A percentile compares a stretch with the other conserved stretches of the same genome.
Conservation (phyloP, 2,329 filamentous ascomycete species). For the Alternaria dauci region DNA sequence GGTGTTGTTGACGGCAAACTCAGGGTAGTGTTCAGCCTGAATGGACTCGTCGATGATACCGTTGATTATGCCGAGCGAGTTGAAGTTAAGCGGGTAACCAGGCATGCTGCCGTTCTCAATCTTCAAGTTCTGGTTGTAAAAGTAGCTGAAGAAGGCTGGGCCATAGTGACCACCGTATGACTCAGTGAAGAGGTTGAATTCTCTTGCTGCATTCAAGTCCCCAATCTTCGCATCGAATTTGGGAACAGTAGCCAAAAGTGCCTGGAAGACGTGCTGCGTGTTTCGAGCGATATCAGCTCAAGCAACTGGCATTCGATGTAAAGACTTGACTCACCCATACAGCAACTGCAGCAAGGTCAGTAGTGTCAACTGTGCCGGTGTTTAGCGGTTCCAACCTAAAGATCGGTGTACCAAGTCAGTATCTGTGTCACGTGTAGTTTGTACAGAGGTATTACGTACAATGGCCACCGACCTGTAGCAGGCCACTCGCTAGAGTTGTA, state of each 20-base stretch:
- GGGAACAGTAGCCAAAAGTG: slow-evolving; percentile 31
- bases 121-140: slow-evolving; percentile 64
- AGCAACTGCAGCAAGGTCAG: slow-evolving; percentile 62
- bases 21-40: slow-evolving; percentile 60
- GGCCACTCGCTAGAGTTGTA: slow-evolving; percentile 54
- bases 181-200: slow-evolving; percentile 66
- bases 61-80: slow-evolving; percentile 63
- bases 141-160: slow-evolving; percentile 65
- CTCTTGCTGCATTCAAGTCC: slow-evolving; percentile 45
- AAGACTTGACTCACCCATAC: slow-evolving; percentile 30
- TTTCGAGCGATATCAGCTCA: neutral
- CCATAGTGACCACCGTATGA: slow-evolving; percentile 60
- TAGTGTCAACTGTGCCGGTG: slow-evolving; percentile 61
- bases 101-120: slow-evolving; percentile 60
- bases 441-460: slow-evolving; percentile 17
- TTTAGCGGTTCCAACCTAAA: slow-evolving; percentile 49
- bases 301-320: neutral
- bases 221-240: slow-evolving; percentile 48
- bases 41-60: slow-evolving; percentile 56
- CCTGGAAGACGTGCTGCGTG: slow-evolving; percentile 34
- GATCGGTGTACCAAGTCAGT: too few relatives aligned
- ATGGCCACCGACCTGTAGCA: slow-evolving; percentile 58
- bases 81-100: slow-evolving; percentile 62
- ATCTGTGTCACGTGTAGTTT: too few relatives aligned
- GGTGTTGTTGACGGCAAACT: slow-evolving; percentile 64